Evolutionary conservation across 1,284 basidiomycete genomes (phyloP).

Genomic region (Earliella scabrosa): DNA sequence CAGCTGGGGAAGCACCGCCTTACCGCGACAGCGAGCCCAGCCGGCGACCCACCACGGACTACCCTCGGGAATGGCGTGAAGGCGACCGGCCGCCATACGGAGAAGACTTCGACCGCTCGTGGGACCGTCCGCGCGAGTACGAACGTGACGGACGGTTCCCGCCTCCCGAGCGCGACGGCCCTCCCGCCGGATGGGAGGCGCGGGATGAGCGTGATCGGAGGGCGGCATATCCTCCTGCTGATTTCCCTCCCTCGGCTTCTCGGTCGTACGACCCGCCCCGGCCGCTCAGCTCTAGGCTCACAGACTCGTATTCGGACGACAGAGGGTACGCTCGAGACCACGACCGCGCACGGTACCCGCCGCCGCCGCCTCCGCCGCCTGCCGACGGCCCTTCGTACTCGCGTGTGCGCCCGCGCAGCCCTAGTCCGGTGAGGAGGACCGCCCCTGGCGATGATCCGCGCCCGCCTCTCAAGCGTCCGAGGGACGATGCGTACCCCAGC

Average conservation of each 20-base stretch:
- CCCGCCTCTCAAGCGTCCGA: conserved; percentile 37
- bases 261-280: conserved; percentile 33
- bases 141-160: conserved; percentile 17
- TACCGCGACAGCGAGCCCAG: conserved; percentile 22
- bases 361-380: conserved; percentile 15
- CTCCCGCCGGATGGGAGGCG: conserved; percentile 33
- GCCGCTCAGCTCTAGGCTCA: conserved; percentile 34
- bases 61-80: conserved; percentile 32
- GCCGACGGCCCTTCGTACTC: conserved; percentile 26
- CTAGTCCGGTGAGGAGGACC: conserved; percentile 28
- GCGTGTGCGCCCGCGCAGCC: conserved; percentile 38
- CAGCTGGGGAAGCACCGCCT: conserved; percentile 23
- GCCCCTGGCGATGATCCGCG: conserved; percentile 31
- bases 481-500: conserved; percentile 33
- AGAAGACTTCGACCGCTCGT: conserved; percentile 27
- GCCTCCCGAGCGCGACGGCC: conserved; percentile 27
- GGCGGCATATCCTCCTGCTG: conserved; percentile 25
- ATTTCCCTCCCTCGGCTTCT: conserved; percentile 13
- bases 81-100: conserved; percentile 25
- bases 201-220: conserved; percentile 37
- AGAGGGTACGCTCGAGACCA: conserved; percentile 23
- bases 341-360: conserved; percentile 32
- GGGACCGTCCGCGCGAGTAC: conserved; percentile 30
- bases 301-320: conserved; percentile 30
- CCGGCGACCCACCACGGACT: conserved; percentile 18